Conservation (phyloP, 257 asterid genomes). For the Nicotiana paniculata region DNA sequence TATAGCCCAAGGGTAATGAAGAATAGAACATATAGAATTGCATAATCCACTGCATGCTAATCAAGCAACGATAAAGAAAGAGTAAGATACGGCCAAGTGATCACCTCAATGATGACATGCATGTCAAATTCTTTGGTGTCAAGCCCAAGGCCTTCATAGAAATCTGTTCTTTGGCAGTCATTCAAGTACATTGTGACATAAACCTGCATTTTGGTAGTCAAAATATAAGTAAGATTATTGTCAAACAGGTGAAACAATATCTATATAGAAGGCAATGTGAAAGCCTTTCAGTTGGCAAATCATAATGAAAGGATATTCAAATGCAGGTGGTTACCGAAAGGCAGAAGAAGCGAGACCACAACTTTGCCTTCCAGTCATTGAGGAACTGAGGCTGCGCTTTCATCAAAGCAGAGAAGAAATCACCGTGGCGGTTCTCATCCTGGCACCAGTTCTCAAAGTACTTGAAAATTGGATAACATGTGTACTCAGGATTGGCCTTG, state of each 20-base stretch:
- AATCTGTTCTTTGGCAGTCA: slow-evolving; percentile 77
- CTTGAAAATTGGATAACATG: slow-evolving; percentile 93
- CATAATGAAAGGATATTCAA: background rate
- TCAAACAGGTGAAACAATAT: slow-evolving; percentile 1
- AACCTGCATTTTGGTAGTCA: slow-evolving; percentile 45
- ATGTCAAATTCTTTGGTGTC: slow-evolving; percentile 89
- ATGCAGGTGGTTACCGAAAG: slow-evolving; percentile 52
- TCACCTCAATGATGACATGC: slow-evolving; percentile 98
- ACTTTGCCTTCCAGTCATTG: slow-evolving; percentile 98
- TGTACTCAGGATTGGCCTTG: slow-evolving; percentile 82
- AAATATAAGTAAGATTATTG: background rate
- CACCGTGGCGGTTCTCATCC: slow-evolving; percentile 99
- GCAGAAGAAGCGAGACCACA: slow-evolving; percentile 99
- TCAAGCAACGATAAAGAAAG: background rate
- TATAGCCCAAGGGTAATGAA: background rate
- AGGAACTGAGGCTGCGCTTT: slow-evolving; percentile 99
- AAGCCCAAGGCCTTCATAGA: slow-evolving; percentile 94
- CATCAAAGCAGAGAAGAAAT: slow-evolving; percentile 98
- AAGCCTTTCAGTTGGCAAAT: background rate
- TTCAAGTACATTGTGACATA: slow-evolving; percentile 93
- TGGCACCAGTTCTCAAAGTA: slow-evolving; percentile 99
- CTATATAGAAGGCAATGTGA: background rate
- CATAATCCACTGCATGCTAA: background rate
- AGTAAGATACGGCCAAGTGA: background rate
- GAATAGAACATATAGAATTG: background rate